Evolutionary conservation across 352 stramenopile species (phyloP).

Genomic region (Albugo candida): DNA sequence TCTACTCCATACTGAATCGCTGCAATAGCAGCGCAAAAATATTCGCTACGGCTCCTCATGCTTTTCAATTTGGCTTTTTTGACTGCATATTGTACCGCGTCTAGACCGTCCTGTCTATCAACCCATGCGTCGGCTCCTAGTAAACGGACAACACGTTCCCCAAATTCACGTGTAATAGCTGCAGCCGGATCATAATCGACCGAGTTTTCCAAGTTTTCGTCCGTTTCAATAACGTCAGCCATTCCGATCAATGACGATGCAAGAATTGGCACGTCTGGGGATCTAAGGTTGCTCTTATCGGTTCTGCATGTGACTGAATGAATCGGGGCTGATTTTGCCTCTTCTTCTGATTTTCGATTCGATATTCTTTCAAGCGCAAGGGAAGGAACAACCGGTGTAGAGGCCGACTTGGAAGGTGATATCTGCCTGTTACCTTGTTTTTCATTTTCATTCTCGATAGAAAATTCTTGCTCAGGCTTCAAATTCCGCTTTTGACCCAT

Average conservation of each 20-base stretch:
- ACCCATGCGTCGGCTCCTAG: slow-evolving; percentile 56
- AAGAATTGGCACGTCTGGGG: slow-evolving; percentile 31
- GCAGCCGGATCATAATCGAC: slow-evolving; percentile 21
- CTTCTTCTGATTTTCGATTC: no score
- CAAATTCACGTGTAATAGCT: slow-evolving; percentile 44
- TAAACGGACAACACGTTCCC: slow-evolving; percentile 41
- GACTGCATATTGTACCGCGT: slow-evolving; percentile 37
- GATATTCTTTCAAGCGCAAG: no score
- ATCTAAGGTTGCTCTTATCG: no score
- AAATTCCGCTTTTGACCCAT: no score
- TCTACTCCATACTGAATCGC: slow-evolving; percentile 54
- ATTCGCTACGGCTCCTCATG: slow-evolving; percentile 18
- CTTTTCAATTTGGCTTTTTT: slow-evolving; percentile 37
- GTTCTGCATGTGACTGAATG: no score
- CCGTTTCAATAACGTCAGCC: neutral
- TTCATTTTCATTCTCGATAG: no score
- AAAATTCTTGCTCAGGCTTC: no score
- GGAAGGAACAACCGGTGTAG: no score
- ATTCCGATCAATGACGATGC: slow-evolving; percentile 18
- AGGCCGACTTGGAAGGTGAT: no score
- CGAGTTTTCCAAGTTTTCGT: neutral
- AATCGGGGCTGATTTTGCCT: no score
- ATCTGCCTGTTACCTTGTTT: no score
- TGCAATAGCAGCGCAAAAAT: slow-evolving; percentile 43
- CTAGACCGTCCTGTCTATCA: slow-evolving; percentile 59